phyloP scores from a whole-genome alignment of 257 asterid genomes.

The Echium plantagineum region DNA sequence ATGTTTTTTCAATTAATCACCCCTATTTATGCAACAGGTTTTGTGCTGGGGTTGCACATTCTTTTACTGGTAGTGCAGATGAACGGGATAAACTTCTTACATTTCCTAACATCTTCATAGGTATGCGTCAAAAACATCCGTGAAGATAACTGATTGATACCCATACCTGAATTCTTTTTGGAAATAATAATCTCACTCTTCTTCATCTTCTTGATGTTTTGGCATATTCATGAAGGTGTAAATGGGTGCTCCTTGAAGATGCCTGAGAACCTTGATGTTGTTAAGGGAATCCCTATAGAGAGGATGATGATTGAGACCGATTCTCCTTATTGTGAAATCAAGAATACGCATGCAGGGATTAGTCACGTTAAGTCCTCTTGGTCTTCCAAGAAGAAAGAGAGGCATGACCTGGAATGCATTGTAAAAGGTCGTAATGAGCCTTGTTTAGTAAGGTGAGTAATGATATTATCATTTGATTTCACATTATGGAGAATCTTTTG shows the following conservation, averaged over 20 bases:
- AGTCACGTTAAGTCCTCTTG: conserved; percentile 58
- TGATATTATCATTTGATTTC: too few relatives aligned
- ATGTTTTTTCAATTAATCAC: background rate
- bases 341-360: conserved; percentile 79
- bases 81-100: conserved; percentile 75
- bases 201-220: background rate
- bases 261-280: conserved; percentile 74
- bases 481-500: too few relatives aligned
- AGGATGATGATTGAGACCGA: conserved; percentile 93
- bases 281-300: conserved; percentile 69
- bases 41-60: conserved; percentile 79
- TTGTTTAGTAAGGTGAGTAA: conserved; percentile 79
- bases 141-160: background rate
- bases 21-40: conserved; percentile 34
- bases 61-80: conserved; percentile 82
- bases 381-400: conserved; percentile 92
- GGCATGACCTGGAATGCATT: conserved; percentile 57
- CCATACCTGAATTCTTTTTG: conserved; percentile 7
- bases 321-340: conserved; percentile 93
- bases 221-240: background rate
- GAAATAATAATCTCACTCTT: background rate
- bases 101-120: conserved; percentile 60
- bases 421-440: conserved; percentile 98
- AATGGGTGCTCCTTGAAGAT: background rate
- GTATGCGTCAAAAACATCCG: conserved; percentile 15